Evolutionary conservation across 768 basidiomycete species (phyloP).

Genomic region (Mycena floridula): DNA sequence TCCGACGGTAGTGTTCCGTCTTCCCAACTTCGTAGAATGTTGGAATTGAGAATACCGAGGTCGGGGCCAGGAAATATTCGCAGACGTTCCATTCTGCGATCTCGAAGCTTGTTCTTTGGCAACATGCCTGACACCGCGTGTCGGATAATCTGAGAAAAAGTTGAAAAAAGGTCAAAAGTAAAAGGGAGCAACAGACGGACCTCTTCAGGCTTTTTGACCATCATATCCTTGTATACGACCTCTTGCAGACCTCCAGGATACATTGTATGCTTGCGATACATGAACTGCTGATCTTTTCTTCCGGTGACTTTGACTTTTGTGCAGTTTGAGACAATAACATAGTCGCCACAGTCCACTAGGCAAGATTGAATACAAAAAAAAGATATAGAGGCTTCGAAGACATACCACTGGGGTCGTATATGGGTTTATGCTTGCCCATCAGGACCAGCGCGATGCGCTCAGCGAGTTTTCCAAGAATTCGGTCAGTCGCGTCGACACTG

Average conservation of each 20-base stretch:
- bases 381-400: conserved; percentile 1
- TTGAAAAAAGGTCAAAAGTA: conserved; percentile 2
- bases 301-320: conserved; percentile 82
- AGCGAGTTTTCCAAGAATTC: conserved; percentile 92
- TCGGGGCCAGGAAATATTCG: conserved; percentile 81
- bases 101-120: conserved; percentile 94
- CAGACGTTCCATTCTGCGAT: conserved; percentile 79
- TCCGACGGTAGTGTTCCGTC: conserved; percentile 62
- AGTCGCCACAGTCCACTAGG: conserved; percentile 98
- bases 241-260: conserved; percentile 93
- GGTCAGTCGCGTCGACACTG: conserved; percentile 84
- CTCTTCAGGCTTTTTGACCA: conserved; percentile 83
- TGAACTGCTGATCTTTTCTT: conserved; percentile 77
- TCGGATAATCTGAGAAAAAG: conserved; percentile 70
- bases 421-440: conserved; percentile 99
- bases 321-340: conserved; percentile 92
- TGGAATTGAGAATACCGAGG: conserved; percentile 70
- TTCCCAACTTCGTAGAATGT: conserved; percentile 80
- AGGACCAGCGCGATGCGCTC: conserved; percentile 90
- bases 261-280: conserved; percentile 89
- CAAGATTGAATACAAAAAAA: not conserved
- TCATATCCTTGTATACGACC: conserved; percentile 79
- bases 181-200: conserved; percentile 37
- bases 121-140: conserved; percentile 98
- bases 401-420: conserved; percentile 87